Conservation (phyloP, 805 yeast species). For the Metschnikowia orientalis region DNA sequence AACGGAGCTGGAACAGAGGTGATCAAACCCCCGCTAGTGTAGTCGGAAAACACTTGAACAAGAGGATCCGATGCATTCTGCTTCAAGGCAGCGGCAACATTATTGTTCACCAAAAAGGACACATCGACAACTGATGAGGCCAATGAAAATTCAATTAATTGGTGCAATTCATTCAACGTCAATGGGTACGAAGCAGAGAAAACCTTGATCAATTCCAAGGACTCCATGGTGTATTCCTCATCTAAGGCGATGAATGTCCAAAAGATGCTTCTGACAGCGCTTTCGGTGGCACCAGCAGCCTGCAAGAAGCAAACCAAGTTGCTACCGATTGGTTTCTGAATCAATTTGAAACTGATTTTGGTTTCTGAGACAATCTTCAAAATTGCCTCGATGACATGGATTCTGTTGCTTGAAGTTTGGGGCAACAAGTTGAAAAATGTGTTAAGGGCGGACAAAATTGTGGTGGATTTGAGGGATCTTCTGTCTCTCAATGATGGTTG, state of each 20-base stretch:
- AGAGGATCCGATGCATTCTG: constrained; percentile 25
- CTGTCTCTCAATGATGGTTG: constrained; percentile 42
- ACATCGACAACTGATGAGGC: constrained; percentile 35
- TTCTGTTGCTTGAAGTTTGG: constrained; percentile 28
- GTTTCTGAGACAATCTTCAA: constrained; percentile 29
- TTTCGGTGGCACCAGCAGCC: constrained; percentile 28
- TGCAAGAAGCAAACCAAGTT: constrained; percentile 36
- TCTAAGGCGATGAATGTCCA: constrained; percentile 39
- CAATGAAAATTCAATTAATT: constrained; percentile 35
- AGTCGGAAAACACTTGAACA: constrained; percentile 28
- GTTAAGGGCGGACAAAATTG: constrained; percentile 38
- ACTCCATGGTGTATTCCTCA: constrained; percentile 22
- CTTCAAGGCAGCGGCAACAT: constrained; percentile 32
- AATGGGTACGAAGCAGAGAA: constrained; percentile 29
- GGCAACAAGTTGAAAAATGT: constrained; percentile 41
- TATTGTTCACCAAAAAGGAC: constrained; percentile 39
- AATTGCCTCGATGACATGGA: constrained; percentile 28
- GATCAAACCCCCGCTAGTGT: constrained; percentile 34
- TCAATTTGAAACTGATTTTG: constrained; percentile 28
- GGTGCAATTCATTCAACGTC: constrained; percentile 23
- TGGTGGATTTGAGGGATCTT: constrained; percentile 38
- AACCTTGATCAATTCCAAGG: constrained; percentile 33
- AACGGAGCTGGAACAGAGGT: constrained; percentile 20
- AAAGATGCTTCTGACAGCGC: constrained; percentile 27
- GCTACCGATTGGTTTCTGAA: constrained; percentile 33